A percentile compares a stretch with the other conserved stretches of the same genome.
These are phyloP conservation scores for Daedalea quercina DNA, from an alignment of 768 basidiomycete genomes.

Conservation along the genomic window DNA sequence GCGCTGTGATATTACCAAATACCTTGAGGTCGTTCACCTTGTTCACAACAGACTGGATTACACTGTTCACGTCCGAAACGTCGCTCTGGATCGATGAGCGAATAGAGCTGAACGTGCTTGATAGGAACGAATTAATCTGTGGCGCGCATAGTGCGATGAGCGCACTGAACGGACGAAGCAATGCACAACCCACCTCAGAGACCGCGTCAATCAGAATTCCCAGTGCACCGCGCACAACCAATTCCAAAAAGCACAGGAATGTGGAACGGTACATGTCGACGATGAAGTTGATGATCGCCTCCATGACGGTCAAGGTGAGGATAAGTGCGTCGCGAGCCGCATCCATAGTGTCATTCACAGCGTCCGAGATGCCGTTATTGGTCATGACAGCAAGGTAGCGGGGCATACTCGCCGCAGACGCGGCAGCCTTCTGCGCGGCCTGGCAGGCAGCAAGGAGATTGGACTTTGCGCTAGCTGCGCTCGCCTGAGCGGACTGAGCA, in stretches of 20 bases:
- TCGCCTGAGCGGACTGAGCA: constrained; percentile 57
- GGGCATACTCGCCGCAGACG: constrained; percentile 78
- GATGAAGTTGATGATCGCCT: constrained; percentile 85
- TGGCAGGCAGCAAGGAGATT: constrained; percentile 79
- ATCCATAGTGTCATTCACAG: constrained; percentile 73
- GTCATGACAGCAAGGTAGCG: constrained; percentile 82
- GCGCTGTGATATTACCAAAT: constrained; percentile 59
- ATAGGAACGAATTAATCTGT: constrained; percentile 72
- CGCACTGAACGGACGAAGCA: no score
- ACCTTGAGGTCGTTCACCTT: constrained; percentile 75
- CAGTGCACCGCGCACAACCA: constrained; percentile 78
- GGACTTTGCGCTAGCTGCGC: constrained; percentile 62
- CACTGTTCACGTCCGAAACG: constrained; percentile 59
- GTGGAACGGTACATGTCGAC: constrained; percentile 90
- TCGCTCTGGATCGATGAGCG: constrained; percentile 71
- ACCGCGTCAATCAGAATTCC: constrained; percentile 77
- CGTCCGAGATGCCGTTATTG: constrained; percentile 71
- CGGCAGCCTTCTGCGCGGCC: constrained; percentile 80
- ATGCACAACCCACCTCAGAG: constrained; percentile 74
- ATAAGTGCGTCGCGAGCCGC: constrained; percentile 70
- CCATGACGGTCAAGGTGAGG: constrained; percentile 75
- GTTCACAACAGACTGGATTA: constrained; percentile 55
- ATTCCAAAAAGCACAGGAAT: constrained; percentile 88
- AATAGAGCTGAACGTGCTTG: constrained; percentile 48
- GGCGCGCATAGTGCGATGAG: no score